These are phyloP conservation scores for Pseudonectria foliicola DNA, from an alignment of 2,329 filamentous ascomycete species.

Conservation along the genomic window DNA sequence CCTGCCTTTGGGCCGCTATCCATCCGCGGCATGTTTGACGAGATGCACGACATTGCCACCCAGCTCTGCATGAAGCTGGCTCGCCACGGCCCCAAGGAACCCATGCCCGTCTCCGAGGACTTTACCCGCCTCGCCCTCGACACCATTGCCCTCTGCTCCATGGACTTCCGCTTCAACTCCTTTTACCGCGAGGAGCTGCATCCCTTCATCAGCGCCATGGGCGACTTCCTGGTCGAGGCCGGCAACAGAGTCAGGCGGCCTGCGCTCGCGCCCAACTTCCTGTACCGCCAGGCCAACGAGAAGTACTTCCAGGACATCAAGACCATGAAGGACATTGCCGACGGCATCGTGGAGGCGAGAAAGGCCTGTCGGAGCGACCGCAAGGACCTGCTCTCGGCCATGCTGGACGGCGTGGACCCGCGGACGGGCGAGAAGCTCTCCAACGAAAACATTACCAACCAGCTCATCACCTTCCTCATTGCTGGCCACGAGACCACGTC, in stretches of 20 bases:
- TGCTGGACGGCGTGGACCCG: conserved; percentile 61
- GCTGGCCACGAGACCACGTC: conserved; percentile 67
- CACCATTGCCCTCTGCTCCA: conserved; percentile 63
- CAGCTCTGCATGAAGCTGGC: conserved; percentile 65
- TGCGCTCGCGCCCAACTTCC: conserved; percentile 36
- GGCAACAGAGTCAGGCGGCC: conserved; percentile 43
- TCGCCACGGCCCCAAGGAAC: conserved; percentile 48
- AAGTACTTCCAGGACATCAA: conserved; percentile 50
- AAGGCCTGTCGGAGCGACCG: conserved; percentile 47
- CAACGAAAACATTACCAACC: conserved; percentile 57
- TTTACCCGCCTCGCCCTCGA: conserved; percentile 69
- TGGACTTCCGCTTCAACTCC: conserved; percentile 67
- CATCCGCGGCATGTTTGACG: conserved; percentile 62
- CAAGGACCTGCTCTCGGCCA: conserved; percentile 62
- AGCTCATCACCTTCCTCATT: conserved; percentile 67
- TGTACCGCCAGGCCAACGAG: conserved; percentile 41
- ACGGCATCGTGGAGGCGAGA: conserved; percentile 54
- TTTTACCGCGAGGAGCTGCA: conserved; percentile 64
- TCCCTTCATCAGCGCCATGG: conserved; percentile 64
- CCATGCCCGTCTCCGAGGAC: conserved; percentile 57
- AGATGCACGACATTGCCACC: conserved; percentile 60
- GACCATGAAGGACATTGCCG: conserved; percentile 46
- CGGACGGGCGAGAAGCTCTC: conserved; percentile 59
- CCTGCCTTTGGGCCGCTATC: conserved; percentile 64
- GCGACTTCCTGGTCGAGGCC: conserved; percentile 51